These are phyloP conservation scores for Penicillium olsonii DNA, from an alignment of 2,329 filamentous ascomycete species.

Conservation along the genomic window DNA sequence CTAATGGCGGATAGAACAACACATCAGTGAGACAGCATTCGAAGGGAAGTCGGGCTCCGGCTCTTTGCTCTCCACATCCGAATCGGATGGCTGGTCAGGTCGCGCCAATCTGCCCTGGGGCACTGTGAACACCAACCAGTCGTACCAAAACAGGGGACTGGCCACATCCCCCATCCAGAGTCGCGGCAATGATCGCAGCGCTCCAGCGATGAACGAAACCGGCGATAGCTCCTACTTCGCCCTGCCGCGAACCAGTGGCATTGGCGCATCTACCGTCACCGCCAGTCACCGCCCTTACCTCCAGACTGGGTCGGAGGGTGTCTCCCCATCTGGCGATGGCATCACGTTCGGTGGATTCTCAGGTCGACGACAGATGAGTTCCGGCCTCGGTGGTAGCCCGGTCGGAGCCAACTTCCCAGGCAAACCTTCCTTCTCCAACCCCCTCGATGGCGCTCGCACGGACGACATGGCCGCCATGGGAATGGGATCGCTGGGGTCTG, in stretches of 20 bases:
- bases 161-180: constrained; percentile 62
- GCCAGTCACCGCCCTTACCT: constrained; percentile 36
- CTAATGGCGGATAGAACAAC: constrained; percentile 27
- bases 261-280: constrained; percentile 35
- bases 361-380: constrained; percentile 32
- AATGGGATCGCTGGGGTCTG: constrained; percentile 32
- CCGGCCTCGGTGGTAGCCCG: constrained; percentile 34
- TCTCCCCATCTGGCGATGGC: constrained; percentile 37
- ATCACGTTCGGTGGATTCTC: constrained; percentile 33
- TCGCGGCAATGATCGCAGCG: constrained; percentile 50
- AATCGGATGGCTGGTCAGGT: constrained; percentile 64
- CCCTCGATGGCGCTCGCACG: constrained; percentile 30
- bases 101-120: constrained; percentile 62
- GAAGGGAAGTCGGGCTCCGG: constrained; percentile 67
- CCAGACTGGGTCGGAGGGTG: constrained; percentile 32
- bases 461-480: constrained; percentile 34
- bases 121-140: constrained; percentile 45
- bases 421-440: constrained; percentile 32
- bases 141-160: constrained; percentile 40
- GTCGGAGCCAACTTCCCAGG: constrained; percentile 32
- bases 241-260: constrained; percentile 46
- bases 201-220: constrained; percentile 43
- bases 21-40: constrained; percentile 33
- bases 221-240: constrained; percentile 52
- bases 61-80: constrained; percentile 68